phyloP scores from a whole-genome alignment of 2,329 filamentous ascomycete species.

The Colletotrichum coccodes region DNA sequence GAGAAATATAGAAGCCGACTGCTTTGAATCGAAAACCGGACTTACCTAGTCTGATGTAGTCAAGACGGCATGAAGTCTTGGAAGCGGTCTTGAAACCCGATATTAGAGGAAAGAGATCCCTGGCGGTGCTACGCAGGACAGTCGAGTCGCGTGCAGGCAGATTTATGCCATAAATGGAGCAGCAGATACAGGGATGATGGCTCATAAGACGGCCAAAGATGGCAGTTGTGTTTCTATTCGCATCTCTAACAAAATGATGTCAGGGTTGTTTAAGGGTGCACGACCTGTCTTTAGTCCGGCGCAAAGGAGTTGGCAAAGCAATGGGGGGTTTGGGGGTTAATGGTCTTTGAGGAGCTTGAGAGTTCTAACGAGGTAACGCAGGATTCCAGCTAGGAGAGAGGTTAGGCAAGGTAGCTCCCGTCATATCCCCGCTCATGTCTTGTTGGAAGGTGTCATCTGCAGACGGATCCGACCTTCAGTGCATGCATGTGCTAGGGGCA shows the following conservation, averaged over 20 bases:
- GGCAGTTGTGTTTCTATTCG: constrained; percentile 28
- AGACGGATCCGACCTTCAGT: constrained; percentile 32
- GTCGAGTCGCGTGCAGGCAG: constrained; percentile 25
- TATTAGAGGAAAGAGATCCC: constrained; percentile 32
- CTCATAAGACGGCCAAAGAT: constrained; percentile 23
- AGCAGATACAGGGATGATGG: constrained; percentile 27
- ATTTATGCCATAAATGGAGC: constrained; percentile 33
- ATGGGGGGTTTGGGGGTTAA: background rate
- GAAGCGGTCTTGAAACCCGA: constrained; percentile 32
- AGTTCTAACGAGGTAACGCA: constrained; percentile 1
- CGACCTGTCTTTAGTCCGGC: constrained; percentile 5
- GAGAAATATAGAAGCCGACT: background rate
- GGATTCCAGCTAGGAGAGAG: background rate
- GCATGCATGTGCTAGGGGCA: constrained; percentile 28
- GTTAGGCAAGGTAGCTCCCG: constrained; percentile 17
- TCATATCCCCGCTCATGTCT: constrained; percentile 22
- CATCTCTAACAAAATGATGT: constrained; percentile 27
- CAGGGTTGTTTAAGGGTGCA: constrained; percentile 8
- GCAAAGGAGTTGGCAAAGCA: constrained; percentile 12
- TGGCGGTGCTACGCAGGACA: constrained; percentile 9
- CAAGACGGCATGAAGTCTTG: constrained; percentile 27
- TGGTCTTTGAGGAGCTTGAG: constrained; percentile 20
- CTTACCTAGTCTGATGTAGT: constrained; percentile 12
- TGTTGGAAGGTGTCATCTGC: constrained; percentile 34
- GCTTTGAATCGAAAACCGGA: background rate